Base-by-base conservation (phyloP, 2,329 filamentous ascomycete species). In the Alternaria viburni region DNA sequence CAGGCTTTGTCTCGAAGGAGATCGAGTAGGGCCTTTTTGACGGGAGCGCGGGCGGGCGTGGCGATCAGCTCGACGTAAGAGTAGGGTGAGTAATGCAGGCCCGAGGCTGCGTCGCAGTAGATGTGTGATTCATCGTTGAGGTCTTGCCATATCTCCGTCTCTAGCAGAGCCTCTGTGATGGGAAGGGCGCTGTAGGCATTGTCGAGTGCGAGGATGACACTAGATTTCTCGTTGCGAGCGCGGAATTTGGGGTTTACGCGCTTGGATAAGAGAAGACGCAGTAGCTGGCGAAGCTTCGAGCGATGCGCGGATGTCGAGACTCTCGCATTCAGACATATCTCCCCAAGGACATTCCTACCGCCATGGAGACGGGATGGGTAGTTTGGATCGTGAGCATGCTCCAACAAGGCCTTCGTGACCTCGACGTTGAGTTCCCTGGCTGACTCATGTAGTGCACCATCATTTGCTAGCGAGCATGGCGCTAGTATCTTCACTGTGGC, bases 381-480 rank as follows among this genome's bases (percentile, higher is more conserved):
- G 70, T 91, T 89, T 0, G 87, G 83, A 15, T 90, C 86, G 62
- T 91, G 89, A 2, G 85, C 86, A 64, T 86, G 80, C 49, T 88
- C 81, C 6, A 90, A 77, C 2, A 92, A 80, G 2, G 88, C 80
- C 54, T 83, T 82, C 64, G 90, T 86, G 2, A 85, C 85, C 12
- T 84, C 78, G 0, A 89, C 66, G 66, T 90, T 87, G 19, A 91
- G 81, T 50, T 86, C 84, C 12, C 87, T 82, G 0, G 89, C 86
- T 4, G 89, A 87, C 63, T 90, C 89, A 69, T 91, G 89, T 4
- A 92, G 81, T 2, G 88, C 90, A 0, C 89, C 89, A 62, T 92
- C 89, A 61, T 91, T 88, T 45, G 81, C 83, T 2, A 86, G 83
- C 1, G 87, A 86, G 19, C 87, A 86, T 0, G 86, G 85, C 6